Base-by-base conservation (phyloP, 768 basidiomycete species). In the Rhodocollybia butyracea region DNA sequence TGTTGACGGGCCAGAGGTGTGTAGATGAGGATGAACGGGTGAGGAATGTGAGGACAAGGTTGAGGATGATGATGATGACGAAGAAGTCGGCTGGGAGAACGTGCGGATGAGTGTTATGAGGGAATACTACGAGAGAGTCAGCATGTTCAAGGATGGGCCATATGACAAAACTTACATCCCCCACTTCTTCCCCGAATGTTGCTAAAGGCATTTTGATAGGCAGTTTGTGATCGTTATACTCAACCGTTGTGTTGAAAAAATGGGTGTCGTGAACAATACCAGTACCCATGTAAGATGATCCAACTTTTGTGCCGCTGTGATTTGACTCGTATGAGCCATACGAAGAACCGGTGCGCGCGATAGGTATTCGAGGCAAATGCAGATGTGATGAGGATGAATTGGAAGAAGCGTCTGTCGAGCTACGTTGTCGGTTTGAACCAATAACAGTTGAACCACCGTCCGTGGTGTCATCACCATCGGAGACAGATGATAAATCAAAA, bases 161-260 rank as follows among this genome's bases (percentile, higher is more conserved):
- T 47, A 29, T 27, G 29, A 36, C 57, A 31, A 46, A 42, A 75
- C 70, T 76, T 67, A 98, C 96, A 70, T 98, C 95, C 42, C 97
- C 95, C 55, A 99, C 92, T 76, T 99, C 97, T 68, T 95, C 92
- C 0, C 91, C 81, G 67, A 97, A 98, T 1, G 88, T 89, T 19
- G 85, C 83, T 43, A 97, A 72, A 0, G 97, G 97, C 69, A 98
- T 83, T 64, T 92, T 88, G 65, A 98, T 93, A 13, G 94, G 95
- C 29, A 98, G 70, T 27, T 83, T 82, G 59, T 94, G 86, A 54
- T 86, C 86, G 68, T 87, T 88, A 71, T 94, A 96, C 13, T 77
- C 82, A 54, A 96, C 89, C 11, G 81, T 79, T 1, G 95, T 91
- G 64, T 94, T 87, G 71, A 84, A 98, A 66, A 91, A 96, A 67